phyloP scores from a whole-genome alignment of 2,329 filamentous ascomycete species.

The Colletotrichum sp. region DNA sequence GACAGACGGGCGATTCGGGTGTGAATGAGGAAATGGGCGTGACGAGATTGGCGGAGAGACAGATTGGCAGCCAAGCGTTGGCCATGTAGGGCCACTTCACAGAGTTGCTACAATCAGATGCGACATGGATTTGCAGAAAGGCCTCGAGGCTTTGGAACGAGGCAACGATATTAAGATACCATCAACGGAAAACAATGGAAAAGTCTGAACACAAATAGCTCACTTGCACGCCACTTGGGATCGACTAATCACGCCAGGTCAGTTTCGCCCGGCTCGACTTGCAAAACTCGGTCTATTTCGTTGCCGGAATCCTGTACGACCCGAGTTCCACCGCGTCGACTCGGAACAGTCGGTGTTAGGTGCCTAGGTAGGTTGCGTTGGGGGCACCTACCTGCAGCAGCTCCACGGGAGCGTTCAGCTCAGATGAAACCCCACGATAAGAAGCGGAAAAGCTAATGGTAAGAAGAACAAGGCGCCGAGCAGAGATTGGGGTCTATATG shows the following conservation, averaged over 20 bases:
- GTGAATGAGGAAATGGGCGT: neutral
- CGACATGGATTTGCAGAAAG: neutral
- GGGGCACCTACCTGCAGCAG: neutral
- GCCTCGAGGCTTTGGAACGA: neutral
- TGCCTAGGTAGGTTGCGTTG: neutral
- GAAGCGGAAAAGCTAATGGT: neutral
- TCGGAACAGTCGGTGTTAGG: neutral
- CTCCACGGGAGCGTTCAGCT: neutral
- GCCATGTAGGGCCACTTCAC: neutral
- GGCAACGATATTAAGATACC: conserved; percentile 18
- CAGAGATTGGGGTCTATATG: conserved; percentile 11
- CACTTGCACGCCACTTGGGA: neutral
- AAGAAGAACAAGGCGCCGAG: neutral
- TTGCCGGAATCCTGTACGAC: neutral
- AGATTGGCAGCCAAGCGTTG: neutral
- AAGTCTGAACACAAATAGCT: neutral
- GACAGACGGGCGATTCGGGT: neutral
- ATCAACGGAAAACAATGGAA: conserved; percentile 19
- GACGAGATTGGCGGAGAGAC: neutral
- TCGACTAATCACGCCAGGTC: neutral
- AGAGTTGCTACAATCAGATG: neutral
- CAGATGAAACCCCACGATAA: neutral
- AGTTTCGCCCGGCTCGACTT: neutral
- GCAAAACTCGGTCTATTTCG: neutral
- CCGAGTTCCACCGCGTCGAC: neutral